Percentiles rank a stretch among this genome's conserved stretches.
Evolutionary conservation across 495 filamentous ascomycete genomes (phyloP).

Genomic region (Neurospora sp.): DNA sequence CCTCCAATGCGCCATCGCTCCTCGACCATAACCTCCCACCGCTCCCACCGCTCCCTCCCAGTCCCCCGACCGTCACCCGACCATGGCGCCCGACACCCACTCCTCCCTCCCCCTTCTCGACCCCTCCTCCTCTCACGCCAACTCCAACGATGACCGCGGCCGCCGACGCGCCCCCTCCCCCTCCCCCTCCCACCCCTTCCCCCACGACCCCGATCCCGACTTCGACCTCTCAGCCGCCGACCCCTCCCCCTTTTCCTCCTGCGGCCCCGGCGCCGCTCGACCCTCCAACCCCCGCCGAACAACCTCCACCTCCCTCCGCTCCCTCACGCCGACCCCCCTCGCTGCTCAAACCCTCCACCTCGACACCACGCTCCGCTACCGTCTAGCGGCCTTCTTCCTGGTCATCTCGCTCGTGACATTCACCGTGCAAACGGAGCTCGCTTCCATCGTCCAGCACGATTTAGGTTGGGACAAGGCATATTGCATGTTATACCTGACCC

Average conservation of each 20-base stretch:
- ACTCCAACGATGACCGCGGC: neutral
- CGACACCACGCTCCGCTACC: slow-evolving; percentile 67
- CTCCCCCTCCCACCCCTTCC: neutral
- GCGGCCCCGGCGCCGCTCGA: neutral
- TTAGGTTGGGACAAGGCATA: slow-evolving; percentile 92
- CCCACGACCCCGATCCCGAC: neutral
- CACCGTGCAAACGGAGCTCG: slow-evolving; percentile 83
- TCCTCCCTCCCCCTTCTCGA: slow-evolving; percentile 5
- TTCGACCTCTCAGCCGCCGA: neutral
- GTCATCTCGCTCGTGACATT: slow-evolving; percentile 73
- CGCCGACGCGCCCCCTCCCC: neutral
- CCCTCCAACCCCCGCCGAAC: slow-evolving; percentile 13
- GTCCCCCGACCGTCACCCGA: neutral
- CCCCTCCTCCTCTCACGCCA: neutral
- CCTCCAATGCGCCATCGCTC: neutral
- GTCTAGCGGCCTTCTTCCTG: slow-evolving; percentile 76
- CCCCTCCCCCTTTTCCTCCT: neutral
- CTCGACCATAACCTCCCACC: neutral
- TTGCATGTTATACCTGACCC: slow-evolving; percentile 96
- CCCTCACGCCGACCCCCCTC: slow-evolving; percentile 5
- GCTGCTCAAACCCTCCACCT: slow-evolving; percentile 38
- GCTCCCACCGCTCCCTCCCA: neutral
- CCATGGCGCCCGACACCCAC: slow-evolving; percentile 1
- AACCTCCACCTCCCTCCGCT: slow-evolving; percentile 11
- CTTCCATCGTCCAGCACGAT: slow-evolving; percentile 83